Conservation (phyloP, 148 eudicot genomes). For the Bassia scoparia region DNA sequence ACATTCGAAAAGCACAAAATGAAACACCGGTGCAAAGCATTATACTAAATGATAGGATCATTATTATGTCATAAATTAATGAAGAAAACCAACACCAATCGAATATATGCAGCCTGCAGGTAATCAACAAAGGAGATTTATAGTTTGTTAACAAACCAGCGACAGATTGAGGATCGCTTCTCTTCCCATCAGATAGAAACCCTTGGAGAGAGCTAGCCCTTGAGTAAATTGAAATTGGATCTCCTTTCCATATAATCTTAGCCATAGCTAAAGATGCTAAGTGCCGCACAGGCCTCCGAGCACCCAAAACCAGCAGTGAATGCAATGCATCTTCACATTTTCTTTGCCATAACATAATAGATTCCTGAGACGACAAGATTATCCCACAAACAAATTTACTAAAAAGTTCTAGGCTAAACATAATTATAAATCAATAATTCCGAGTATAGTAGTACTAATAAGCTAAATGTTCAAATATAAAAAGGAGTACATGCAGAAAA, state of each 20-base stretch:
- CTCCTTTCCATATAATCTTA: conserved; percentile 76
- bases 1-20: no score
- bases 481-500: not conserved
- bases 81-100: not conserved
- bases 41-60: not conserved
- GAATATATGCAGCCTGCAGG: not conserved
- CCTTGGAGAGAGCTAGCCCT: conserved; percentile 95
- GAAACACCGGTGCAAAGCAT: conserved; percentile 2
- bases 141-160: conserved; percentile 56
- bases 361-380: conserved; percentile 47
- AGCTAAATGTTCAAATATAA: no score
- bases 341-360: conserved; percentile 75
- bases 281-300: conserved; percentile 88
- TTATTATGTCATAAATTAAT: not conserved
- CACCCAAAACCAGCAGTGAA: conserved; percentile 79
- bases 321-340: conserved; percentile 92
- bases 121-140: not conserved
- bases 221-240: conserved; percentile 88
- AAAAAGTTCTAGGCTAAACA: no score
- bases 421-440: no score
- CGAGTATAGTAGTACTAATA: no score
- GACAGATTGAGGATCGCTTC: conserved; percentile 69
- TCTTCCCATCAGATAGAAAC: conserved; percentile 86
- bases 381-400: not conserved
- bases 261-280: conserved; percentile 92